These are phyloP conservation scores for Pyricularia pennisetigena DNA, from an alignment of 2,329 filamentous ascomycete genomes.

Conservation along the genomic window DNA sequence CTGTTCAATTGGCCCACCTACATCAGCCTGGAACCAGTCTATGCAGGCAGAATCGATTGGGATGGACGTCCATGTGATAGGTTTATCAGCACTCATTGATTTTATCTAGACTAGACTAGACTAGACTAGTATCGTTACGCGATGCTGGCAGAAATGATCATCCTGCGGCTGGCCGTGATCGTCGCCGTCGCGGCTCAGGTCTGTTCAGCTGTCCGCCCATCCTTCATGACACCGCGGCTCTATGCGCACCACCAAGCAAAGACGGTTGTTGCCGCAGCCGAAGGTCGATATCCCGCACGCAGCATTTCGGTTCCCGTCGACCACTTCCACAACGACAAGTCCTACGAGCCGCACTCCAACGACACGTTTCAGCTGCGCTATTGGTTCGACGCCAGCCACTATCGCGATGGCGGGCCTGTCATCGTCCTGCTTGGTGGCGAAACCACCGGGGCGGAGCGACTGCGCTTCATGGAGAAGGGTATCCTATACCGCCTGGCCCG, in stretches of 20 bases:
- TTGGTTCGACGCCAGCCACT: conserved; percentile 71
- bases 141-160: background rate
- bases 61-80: background rate
- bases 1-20: background rate
- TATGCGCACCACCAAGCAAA: background rate
- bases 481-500: conserved; percentile 61
- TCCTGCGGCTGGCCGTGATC: background rate
- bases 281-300: conserved; percentile 2
- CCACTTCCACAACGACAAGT: conserved; percentile 71
- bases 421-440: conserved; percentile 56
- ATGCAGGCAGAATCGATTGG: background rate
- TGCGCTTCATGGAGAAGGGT: conserved; percentile 67
- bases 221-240: background rate
- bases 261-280: background rate
- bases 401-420: conserved; percentile 68
- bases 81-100: background rate
- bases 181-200: background rate
- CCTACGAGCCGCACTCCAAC: conserved; percentile 66
- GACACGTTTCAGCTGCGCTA: conserved; percentile 63
- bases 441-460: conserved; percentile 23
- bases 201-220: background rate
- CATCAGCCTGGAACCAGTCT: background rate
- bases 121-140: background rate
- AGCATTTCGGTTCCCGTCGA: conserved; percentile 45
- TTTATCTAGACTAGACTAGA: too few species aligned